Evolutionary conservation across 2,329 filamentous ascomycete genomes (phyloP).

Genomic region (Periglandula ipomoeae): DNA sequence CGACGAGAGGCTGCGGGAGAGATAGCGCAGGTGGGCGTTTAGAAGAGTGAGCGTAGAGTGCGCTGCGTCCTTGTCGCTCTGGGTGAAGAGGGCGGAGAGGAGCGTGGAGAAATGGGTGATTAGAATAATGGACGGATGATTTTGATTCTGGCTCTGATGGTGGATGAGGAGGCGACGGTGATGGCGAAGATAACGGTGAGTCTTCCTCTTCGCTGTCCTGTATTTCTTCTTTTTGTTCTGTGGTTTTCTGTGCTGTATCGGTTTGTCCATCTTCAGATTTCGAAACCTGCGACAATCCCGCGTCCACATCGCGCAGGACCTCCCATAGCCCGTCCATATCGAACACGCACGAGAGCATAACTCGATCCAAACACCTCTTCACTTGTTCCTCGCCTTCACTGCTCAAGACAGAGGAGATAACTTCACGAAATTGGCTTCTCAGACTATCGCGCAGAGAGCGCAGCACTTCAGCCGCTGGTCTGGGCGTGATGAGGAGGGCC

Average conservation of each 20-base stretch:
- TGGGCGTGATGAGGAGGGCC: constrained; percentile 40
- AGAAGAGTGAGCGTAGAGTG: constrained; percentile 41
- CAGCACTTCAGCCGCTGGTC: constrained; percentile 31
- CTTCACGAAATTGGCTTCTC: too few species aligned
- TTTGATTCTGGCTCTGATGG: too few species aligned
- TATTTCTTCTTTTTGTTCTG: too few species aligned
- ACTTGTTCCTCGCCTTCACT: constrained; percentile 15
- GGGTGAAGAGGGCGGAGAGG: constrained; percentile 42
- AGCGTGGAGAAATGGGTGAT: constrained; percentile 46
- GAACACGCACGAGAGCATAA: constrained; percentile 48
- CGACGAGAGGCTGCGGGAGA: constrained; percentile 31
- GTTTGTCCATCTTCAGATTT: too few species aligned
- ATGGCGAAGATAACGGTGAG: too few species aligned
- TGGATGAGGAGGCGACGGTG: too few species aligned
- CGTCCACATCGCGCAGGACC: constrained; percentile 42
- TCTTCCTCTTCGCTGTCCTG: constrained; percentile 25
- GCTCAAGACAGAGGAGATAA: too few species aligned
- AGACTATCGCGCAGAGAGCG: constrained; percentile 32
- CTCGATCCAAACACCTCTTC: constrained; percentile 34
- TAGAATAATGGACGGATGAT: constrained; percentile 36
- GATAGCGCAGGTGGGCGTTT: constrained; percentile 33
- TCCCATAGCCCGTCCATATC: constrained; percentile 50
- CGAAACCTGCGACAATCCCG: too few species aligned
- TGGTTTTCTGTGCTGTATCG: too few species aligned
- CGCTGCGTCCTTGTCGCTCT: constrained; percentile 35